Evolutionary conservation across 345 rosid species (phyloP).

Genomic region (Corchorus olitorius): DNA sequence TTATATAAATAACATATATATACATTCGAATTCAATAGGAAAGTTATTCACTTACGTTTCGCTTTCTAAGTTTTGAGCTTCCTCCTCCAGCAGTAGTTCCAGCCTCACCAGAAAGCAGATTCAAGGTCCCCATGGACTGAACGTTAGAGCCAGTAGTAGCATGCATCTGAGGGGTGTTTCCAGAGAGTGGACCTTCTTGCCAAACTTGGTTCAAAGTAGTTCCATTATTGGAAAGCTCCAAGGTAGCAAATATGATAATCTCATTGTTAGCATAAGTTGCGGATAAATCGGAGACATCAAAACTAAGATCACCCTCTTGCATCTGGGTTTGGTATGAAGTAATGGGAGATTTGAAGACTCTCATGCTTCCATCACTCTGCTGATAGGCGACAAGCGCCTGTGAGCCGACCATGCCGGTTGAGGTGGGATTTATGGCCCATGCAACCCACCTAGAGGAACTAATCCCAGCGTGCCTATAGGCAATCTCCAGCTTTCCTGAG

Average conservation of each 20-base stretch:
- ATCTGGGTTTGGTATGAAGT: slow-evolving; percentile 49
- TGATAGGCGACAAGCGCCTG: slow-evolving; percentile 84
- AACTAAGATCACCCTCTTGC: slow-evolving; percentile 58
- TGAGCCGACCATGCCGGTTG: slow-evolving; percentile 71
- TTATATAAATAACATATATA: too few relatives aligned
- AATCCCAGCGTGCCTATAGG: slow-evolving; percentile 65
- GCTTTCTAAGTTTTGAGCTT: slow-evolving; percentile 45
- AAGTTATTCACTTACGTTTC: slow-evolving; percentile 53
- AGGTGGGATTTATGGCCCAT: slow-evolving; percentile 87
- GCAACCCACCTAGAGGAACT: slow-evolving; percentile 67
- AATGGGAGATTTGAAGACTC: slow-evolving; percentile 70
- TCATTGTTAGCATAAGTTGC: slow-evolving; percentile 59
- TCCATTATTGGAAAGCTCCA: slow-evolving; percentile 41
- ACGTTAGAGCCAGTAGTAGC: slow-evolving; percentile 54
- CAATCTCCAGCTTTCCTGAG: slow-evolving; percentile 55
- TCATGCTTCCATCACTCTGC: slow-evolving; percentile 54
- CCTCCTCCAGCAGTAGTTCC: slow-evolving; percentile 44
- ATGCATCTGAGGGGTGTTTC: slow-evolving; percentile 45
- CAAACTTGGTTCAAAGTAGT: slow-evolving; percentile 69
- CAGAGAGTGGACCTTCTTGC: slow-evolving; percentile 77
- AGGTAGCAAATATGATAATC: slow-evolving; percentile 68
- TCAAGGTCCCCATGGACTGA: slow-evolving; percentile 57
- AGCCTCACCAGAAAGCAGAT: slow-evolving; percentile 61
- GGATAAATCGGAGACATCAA: slow-evolving; percentile 58
- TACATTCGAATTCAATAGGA: too few relatives aligned